Base-by-base conservation (phyloP, 2,329 filamentous ascomycete genomes). In the Sphaerulina vaccinii region DNA sequence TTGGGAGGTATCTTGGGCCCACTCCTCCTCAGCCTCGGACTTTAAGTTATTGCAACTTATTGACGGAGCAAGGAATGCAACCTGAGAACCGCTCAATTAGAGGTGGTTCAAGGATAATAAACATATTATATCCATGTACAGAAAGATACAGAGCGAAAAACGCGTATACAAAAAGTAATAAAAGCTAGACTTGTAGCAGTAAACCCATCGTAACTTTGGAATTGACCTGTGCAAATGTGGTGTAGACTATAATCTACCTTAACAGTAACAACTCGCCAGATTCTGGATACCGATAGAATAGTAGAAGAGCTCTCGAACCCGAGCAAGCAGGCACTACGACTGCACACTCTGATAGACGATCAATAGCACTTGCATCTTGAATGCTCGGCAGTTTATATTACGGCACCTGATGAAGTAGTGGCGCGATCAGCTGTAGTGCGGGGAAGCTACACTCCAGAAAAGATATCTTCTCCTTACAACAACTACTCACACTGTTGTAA, bases 1-100 rank as follows among this genome's bases (percentile, higher is more conserved):
- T 19, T 53, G 5, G 51, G 45, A 15, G 51, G 51, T 29, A 45
- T 53, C n/a, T 18, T 53, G 22, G 51, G 35, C 27, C 51, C 51
- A 11, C 46, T 53, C 13, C 38, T 53, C 23, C 18, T 41, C 10
- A 21, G 32, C 23, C 44, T 47, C 8, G 37, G 37, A 35, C 32
- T 35, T 5, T 35, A n/a, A 35, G 32, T 35, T 35, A n/a, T 35
- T 35, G 5, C 32, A 6, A 35, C 32, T n/a, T n/a, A 35, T 6
- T n/a, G 32, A 35, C 13, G 27, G 27, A 32, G 13, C 7, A 13
- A 32, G 27, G 27, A 32, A 32, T 32, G 13, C 27, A 7, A 32
- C 27, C 27, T 32, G 27, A 32, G 27, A 32, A 32, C 13, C 27
- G 13, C 7, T 32, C 27, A 13, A 32, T 13, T 32, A 32, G 7